Evolutionary conservation across 768 basidiomycete species (phyloP).

Genomic region (Kockovaella imperatae): DNA sequence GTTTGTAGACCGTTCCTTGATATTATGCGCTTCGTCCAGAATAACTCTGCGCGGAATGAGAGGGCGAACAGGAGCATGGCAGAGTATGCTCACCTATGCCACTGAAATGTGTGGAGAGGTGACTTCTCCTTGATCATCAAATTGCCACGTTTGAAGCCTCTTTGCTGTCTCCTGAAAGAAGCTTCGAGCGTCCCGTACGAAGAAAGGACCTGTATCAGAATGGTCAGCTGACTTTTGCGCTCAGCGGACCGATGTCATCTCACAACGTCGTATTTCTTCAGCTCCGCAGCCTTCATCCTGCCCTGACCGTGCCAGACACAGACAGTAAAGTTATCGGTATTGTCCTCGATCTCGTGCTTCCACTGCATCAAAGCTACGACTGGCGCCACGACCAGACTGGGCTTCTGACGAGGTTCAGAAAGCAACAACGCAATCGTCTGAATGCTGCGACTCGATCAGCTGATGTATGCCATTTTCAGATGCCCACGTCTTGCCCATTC

Average conservation of each 20-base stretch:
- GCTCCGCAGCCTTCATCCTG: conserved; percentile 61
- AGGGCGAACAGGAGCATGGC: not conserved
- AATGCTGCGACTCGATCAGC: conserved; percentile 54
- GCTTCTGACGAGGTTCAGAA: conserved; percentile 60
- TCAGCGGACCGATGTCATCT: conserved; percentile 1
- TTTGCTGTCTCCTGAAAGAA: conserved; percentile 84
- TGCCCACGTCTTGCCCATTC: conserved; percentile 51
- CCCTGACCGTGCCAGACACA: conserved; percentile 85
- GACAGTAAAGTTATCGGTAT: conserved; percentile 72
- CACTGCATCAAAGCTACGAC: conserved; percentile 65
- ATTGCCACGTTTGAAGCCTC: conserved; percentile 81
- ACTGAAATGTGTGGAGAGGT: conserved; percentile 71
- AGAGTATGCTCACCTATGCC: conserved; percentile 62
- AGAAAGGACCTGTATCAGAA: conserved; percentile 26
- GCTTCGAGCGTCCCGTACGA: conserved; percentile 85
- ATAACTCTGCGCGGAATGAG: conserved; percentile 39
- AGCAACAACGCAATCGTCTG: conserved; percentile 88
- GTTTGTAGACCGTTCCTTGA: conserved; percentile 89
- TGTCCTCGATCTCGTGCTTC: conserved; percentile 83
- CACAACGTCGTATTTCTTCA: conserved; percentile 83
- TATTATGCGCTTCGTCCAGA: conserved; percentile 94
- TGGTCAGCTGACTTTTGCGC: not conserved
- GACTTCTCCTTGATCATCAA: conserved; percentile 79
- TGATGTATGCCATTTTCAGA: conserved; percentile 64
- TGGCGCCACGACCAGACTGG: conserved; percentile 80